Base-by-base conservation (phyloP, 1,284 basidiomycete species). In the Clitocybe nebularis region DNA sequence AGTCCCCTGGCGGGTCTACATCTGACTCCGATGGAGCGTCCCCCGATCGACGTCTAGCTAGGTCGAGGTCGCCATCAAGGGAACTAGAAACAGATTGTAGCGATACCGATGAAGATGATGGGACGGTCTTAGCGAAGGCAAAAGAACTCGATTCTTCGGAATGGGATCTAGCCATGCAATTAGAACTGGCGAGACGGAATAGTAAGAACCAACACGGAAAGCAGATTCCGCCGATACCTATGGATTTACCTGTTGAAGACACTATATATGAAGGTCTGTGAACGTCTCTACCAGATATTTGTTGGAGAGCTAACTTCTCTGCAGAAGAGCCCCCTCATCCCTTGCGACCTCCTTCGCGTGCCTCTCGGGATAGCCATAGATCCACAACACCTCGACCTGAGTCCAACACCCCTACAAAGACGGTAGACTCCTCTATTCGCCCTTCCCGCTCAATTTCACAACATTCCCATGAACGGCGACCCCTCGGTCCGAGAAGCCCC, bases 121-220 rank as follows among this genome's bases (percentile, higher is more conserved):
- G 62, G 10, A 65, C 58, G 35, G 58, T 61, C 34, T 47, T 63
- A 42, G 57, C 59, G 7, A 52, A 61, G 34, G 53, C 59, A 25
- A 60, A 61, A 45, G 55, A 63, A 8, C 60, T 77, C 50, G 79
- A 84, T 48, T 69, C 75, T 33, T 87, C 83, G 9, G 89, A 91
- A 55, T 73, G 77, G 48, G 82, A 91, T 55, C 67, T 93, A 43
- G 74, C 79, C 19, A 71, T 76, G 63, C 79, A 84, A 35, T 64
- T 93, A 41, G 86, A 86, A 48, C 66, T 93, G 36, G 91, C 90
- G 4, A 71, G 87, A 48, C 74, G 77, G 49, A 93, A 93, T 59
- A 90, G 88, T 57, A 72, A 82, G 59, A 86, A 76, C 58, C 88
- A 90, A 52, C 71, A 77, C 47, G 71, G 68, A 11, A 71, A 72